Conservation (phyloP, 768 basidiomycete genomes). For the Omphalotus guepiniiformis region DNA sequence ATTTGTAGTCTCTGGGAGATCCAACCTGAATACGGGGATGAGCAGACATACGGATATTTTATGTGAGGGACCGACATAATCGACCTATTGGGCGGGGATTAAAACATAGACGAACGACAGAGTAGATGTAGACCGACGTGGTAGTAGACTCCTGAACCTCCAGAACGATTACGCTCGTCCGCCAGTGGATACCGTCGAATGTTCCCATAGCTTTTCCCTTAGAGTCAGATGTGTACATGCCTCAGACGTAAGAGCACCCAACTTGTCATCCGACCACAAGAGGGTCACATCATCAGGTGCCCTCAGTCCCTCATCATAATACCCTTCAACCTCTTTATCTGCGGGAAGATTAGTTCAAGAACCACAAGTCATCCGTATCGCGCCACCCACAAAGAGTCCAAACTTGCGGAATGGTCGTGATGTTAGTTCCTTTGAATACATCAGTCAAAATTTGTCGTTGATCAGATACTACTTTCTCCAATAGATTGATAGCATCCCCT, state of each 20-base stretch:
- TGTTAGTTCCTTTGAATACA: conserved; percentile 44
- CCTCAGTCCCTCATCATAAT: conserved; percentile 58
- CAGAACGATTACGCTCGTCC: conserved; percentile 54
- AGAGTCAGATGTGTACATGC: no score
- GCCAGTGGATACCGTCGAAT: conserved; percentile 55
- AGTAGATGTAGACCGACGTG: conserved; percentile 36
- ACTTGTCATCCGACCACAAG: conserved; percentile 75
- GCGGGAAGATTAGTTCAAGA: background rate
- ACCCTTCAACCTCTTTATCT: conserved; percentile 63
- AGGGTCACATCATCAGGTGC: conserved; percentile 64
- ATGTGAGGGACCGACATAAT: conserved; percentile 33
- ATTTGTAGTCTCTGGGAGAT: conserved; percentile 64
- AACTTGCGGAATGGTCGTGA: conserved; percentile 55
- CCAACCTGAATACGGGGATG: conserved; percentile 48
- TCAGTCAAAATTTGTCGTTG: conserved; percentile 57
- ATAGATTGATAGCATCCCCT: conserved; percentile 41
- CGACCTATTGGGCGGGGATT: conserved; percentile 28
- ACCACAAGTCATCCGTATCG: background rate
- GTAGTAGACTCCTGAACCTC: conserved; percentile 71
- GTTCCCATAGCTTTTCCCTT: conserved; percentile 72
- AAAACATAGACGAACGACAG: conserved; percentile 3
- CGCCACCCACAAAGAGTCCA: conserved; percentile 53
- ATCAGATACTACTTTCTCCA: conserved; percentile 53
- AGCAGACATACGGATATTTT: background rate
- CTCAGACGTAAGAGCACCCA: conserved; percentile 16